phyloP scores from a whole-genome alignment of 768 basidiomycete genomes.

The Paxillus ammoniavirescens region DNA sequence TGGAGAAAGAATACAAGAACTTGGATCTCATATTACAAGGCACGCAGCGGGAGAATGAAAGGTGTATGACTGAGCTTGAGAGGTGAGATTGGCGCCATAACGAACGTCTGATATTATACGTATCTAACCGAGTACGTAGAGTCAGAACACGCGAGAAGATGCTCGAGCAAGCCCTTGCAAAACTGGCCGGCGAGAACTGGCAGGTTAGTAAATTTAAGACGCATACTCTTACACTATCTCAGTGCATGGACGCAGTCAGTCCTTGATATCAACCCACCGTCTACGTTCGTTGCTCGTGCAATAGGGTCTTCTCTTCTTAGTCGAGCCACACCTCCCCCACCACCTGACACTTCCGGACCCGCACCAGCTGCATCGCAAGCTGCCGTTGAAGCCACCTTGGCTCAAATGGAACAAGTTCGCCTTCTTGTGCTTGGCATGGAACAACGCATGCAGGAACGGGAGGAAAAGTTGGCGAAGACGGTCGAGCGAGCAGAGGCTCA shows the following conservation, averaged over 20 bases:
- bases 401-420: slow-evolving; percentile 68
- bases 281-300: slow-evolving; percentile 27
- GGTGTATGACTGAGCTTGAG: slow-evolving; percentile 79
- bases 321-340: slow-evolving; percentile 15
- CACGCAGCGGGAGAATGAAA: slow-evolving; percentile 83
- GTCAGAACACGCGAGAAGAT: slow-evolving; percentile 70
- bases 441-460: slow-evolving; percentile 60
- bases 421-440: slow-evolving; percentile 75
- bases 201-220: slow-evolving; percentile 46
- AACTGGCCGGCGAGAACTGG: slow-evolving; percentile 79
- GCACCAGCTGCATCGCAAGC: slow-evolving; percentile 19
- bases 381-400: slow-evolving; percentile 41
- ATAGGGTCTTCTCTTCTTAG: slow-evolving; percentile 29
- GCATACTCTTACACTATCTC: neutral
- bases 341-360: slow-evolving; percentile 15
- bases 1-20: slow-evolving; percentile 73
- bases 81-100: slow-evolving; percentile 39
- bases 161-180: slow-evolving; percentile 70
- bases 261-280: slow-evolving; percentile 37
- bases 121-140: slow-evolving; percentile 30
- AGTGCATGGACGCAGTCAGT: slow-evolving; percentile 16
- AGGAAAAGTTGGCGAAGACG: slow-evolving; percentile 59
- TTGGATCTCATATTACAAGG: slow-evolving; percentile 75
- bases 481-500: slow-evolving; percentile 62
- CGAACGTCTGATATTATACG: neutral